Evolutionary conservation across 176 grass and related monocot species (phyloP).

Genomic region (Ensete glaucum): DNA sequence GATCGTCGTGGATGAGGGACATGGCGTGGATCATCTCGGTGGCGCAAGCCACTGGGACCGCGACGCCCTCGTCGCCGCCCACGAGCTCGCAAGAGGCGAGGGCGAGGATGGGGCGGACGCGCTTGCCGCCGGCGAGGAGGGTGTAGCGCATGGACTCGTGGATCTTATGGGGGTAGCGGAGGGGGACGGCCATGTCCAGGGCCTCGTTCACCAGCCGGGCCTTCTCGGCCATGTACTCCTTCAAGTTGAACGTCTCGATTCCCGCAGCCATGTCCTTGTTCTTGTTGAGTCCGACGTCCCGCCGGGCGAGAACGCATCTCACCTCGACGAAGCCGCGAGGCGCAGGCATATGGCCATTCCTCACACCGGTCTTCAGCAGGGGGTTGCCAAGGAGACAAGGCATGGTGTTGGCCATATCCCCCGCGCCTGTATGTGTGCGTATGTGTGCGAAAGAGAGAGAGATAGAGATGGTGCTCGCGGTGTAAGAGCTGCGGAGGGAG

Average conservation of each 20-base stretch:
- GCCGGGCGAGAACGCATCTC: background rate
- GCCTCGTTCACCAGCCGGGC: background rate
- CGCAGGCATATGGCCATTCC: background rate
- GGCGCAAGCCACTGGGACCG: constrained; percentile 10
- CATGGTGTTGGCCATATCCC: background rate
- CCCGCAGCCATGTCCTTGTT: no score
- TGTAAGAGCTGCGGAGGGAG: background rate
- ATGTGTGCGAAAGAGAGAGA: background rate
- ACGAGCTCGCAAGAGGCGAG: constrained; percentile 9
- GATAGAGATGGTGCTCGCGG: background rate
- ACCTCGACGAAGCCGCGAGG: background rate
- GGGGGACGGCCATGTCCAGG: background rate
- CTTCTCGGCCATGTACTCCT: constrained; percentile 4
- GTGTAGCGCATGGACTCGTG: constrained; percentile 4
- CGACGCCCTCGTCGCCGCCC: background rate
- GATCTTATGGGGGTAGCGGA: background rate
- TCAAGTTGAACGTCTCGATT: background rate
- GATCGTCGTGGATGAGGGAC: constrained; percentile 9
- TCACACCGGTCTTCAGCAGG: background rate
- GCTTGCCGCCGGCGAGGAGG: constrained; percentile 5
- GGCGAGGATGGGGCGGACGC: background rate
- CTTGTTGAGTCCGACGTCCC: background rate
- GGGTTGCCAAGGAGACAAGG: background rate
- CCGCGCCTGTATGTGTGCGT: no score
- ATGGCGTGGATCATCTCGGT: constrained; percentile 6